phyloP scores from a whole-genome alignment of 1,284 basidiomycete genomes.

The Leccinum pachyderme region DNA sequence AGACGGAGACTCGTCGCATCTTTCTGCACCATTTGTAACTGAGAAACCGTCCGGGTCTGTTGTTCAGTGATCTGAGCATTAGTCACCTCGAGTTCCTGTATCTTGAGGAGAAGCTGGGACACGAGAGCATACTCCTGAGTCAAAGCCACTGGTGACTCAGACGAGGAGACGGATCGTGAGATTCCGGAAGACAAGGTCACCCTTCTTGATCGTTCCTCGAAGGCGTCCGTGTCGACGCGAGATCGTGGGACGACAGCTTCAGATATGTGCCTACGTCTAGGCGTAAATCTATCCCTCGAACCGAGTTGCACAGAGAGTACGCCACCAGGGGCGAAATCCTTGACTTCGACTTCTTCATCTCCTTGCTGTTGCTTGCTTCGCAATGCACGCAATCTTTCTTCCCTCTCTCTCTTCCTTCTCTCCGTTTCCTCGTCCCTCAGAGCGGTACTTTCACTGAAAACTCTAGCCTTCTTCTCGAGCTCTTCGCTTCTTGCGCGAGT shows the following conservation, averaged over 20 bases:
- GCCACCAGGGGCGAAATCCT: slow-evolving; percentile 66
- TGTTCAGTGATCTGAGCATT: slow-evolving; percentile 70
- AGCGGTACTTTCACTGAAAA: slow-evolving; percentile 38
- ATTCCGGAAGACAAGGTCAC: slow-evolving; percentile 14
- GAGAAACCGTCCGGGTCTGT: slow-evolving; percentile 58
- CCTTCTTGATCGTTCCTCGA: slow-evolving; percentile 22
- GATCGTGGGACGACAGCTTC: slow-evolving; percentile 21
- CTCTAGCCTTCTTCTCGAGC: slow-evolving; percentile 61
- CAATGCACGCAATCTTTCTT: slow-evolving; percentile 49
- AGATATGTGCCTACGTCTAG: slow-evolving; percentile 30
- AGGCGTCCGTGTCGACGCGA: slow-evolving; percentile 1
- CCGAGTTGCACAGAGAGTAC: slow-evolving; percentile 35
- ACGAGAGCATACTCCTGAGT: slow-evolving; percentile 56
- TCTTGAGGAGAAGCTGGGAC: slow-evolving; percentile 71
- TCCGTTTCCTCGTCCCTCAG: slow-evolving; percentile 45
- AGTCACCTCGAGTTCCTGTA: slow-evolving; percentile 74
- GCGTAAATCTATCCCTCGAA: slow-evolving; percentile 20
- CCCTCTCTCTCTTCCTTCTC: slow-evolving; percentile 54
- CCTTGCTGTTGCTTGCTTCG: slow-evolving; percentile 38
- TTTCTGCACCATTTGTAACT: slow-evolving; percentile 63
- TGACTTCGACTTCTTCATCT: slow-evolving; percentile 35
- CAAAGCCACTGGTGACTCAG: slow-evolving; percentile 19
- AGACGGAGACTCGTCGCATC: slow-evolving; percentile 69
- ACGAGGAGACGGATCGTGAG: slow-evolving; percentile 29
- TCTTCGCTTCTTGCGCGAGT: slow-evolving; percentile 66